Evolutionary conservation across 2,329 filamentous ascomycete species (phyloP).

Genomic region (Aureobasidium leucospermi): DNA sequence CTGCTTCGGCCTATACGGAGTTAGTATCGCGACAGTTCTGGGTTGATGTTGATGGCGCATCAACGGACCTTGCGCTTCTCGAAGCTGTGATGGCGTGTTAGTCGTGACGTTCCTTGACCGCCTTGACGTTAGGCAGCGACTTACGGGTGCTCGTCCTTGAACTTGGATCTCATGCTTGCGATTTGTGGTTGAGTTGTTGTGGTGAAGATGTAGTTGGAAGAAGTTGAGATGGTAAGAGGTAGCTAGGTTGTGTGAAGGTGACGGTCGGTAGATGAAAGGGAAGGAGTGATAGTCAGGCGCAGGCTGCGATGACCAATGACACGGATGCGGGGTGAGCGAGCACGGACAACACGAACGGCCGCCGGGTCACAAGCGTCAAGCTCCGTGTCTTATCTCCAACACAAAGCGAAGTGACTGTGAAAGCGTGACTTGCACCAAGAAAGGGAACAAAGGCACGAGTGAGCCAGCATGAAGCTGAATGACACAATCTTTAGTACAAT

Average conservation of each 20-base stretch:
- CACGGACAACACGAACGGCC: conserved; percentile 1
- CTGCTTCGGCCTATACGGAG: conserved; percentile 66
- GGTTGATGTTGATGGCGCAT: not conserved
- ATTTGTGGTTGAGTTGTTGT: conserved; percentile 19
- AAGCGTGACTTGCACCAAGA: not conserved
- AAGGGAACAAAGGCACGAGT: conserved; percentile 1
- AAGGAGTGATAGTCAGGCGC: conserved; percentile 1
- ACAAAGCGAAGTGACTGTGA: not conserved
- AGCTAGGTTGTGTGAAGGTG: conserved; percentile 1
- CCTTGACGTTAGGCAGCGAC: conserved; percentile 1
- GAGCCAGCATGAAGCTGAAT: not conserved
- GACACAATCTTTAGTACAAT: not conserved
- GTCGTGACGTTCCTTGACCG: conserved; percentile 16
- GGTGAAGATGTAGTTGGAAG: not conserved
- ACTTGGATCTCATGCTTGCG: conserved; percentile 90
- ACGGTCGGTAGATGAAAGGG: not conserved
- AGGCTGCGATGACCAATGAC: conserved; percentile 12
- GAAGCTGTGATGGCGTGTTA: conserved; percentile 42
- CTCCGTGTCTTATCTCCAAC: conserved; percentile 3
- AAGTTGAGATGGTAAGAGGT: not conserved
- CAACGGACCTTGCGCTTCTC: conserved; percentile 85
- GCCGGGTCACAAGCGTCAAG: not conserved
- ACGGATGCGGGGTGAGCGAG: conserved; percentile 10
- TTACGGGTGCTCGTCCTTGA: conserved; percentile 96
- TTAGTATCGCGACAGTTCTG: not conserved